These are phyloP conservation scores for Exsudoporus frostii DNA, from an alignment of 768 basidiomycete genomes.

Conservation along the genomic window DNA sequence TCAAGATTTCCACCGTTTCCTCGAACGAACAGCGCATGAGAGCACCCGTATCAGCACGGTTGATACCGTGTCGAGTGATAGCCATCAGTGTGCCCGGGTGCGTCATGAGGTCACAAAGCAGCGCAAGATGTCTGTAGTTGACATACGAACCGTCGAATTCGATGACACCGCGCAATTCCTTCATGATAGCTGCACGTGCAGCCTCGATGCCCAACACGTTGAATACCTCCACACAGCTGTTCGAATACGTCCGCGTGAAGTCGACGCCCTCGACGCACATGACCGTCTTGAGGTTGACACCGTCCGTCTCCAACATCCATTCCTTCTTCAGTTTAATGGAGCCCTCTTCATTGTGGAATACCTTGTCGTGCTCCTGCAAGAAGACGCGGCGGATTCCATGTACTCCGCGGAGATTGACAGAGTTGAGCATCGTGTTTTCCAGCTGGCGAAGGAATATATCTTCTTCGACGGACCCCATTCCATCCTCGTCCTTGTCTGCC, in stretches of 20 bases:
- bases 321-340: slow-evolving; percentile 64
- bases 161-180: slow-evolving; percentile 91
- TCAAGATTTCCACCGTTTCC: slow-evolving; percentile 97
- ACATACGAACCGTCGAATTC: slow-evolving; percentile 99
- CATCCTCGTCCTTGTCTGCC: slow-evolving; percentile 83
- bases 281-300: slow-evolving; percentile 92
- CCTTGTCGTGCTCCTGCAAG: slow-evolving; percentile 84
- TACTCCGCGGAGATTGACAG: slow-evolving; percentile 92
- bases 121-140: slow-evolving; percentile 94
- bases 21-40: slow-evolving; percentile 99
- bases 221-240: slow-evolving; percentile 95
- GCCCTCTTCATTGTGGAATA: slow-evolving; percentile 61
- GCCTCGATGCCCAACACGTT: slow-evolving; percentile 96
- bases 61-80: slow-evolving; percentile 99
- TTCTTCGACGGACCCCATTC: slow-evolving; percentile 73
- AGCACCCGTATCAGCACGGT: slow-evolving; percentile 97
- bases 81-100: slow-evolving; percentile 94
- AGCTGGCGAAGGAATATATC: slow-evolving; percentile 95
- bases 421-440: slow-evolving; percentile 95
- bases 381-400: slow-evolving; percentile 89
- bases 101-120: slow-evolving; percentile 99
- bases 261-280: slow-evolving; percentile 96
- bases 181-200: slow-evolving; percentile 90
- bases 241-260: slow-evolving; percentile 89
- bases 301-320: slow-evolving; percentile 98